phyloP scores from a whole-genome alignment of 2,329 filamentous ascomycete species.

The Sarocladium kiliense region DNA sequence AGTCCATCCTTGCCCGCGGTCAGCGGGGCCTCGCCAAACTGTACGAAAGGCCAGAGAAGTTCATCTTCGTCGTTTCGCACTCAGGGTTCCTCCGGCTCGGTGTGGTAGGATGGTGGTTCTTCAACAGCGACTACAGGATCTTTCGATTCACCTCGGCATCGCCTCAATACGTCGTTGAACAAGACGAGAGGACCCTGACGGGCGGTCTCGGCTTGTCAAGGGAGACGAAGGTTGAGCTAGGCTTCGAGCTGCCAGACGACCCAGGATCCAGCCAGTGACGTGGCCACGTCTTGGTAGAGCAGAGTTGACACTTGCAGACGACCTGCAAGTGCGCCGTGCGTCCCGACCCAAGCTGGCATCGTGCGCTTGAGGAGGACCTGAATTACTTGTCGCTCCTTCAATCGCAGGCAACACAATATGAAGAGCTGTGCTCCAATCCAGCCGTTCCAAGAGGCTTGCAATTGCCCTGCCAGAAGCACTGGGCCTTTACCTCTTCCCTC shows the following conservation, averaged over 20 bases:
- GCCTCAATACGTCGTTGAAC: slow-evolving; percentile 25
- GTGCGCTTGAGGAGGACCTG: too few relatives aligned
- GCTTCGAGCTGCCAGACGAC: slow-evolving; percentile 32
- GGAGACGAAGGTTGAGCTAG: slow-evolving; percentile 30
- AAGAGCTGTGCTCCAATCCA: too few relatives aligned
- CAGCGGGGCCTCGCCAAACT: slow-evolving; percentile 45
- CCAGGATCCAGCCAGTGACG: slow-evolving; percentile 13
- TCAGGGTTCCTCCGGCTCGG: slow-evolving; percentile 57
- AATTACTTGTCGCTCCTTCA: too few relatives aligned
- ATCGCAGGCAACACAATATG: too few relatives aligned
- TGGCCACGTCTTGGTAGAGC: too few relatives aligned
- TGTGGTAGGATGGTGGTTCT: slow-evolving; percentile 50
- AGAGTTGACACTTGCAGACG: too few relatives aligned
- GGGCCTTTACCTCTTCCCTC: too few relatives aligned
- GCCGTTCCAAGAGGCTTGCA: too few relatives aligned
- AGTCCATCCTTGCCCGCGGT: slow-evolving; percentile 50
- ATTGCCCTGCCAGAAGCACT: too few relatives aligned
- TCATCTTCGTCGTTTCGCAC: slow-evolving; percentile 61
- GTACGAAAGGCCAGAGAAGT: slow-evolving; percentile 49
- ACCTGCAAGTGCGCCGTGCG: too few relatives aligned
- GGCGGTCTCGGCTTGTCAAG: slow-evolving; percentile 32
- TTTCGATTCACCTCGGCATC: slow-evolving; percentile 43
- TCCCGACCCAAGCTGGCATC: too few relatives aligned
- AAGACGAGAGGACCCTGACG: slow-evolving; percentile 36
- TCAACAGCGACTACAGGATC: slow-evolving; percentile 60